Evolutionary conservation across 2,329 filamentous ascomycete species (phyloP), one percentile per base, ranked within the genome.

Genomic region (Microsporum ferrugineum): DNA sequence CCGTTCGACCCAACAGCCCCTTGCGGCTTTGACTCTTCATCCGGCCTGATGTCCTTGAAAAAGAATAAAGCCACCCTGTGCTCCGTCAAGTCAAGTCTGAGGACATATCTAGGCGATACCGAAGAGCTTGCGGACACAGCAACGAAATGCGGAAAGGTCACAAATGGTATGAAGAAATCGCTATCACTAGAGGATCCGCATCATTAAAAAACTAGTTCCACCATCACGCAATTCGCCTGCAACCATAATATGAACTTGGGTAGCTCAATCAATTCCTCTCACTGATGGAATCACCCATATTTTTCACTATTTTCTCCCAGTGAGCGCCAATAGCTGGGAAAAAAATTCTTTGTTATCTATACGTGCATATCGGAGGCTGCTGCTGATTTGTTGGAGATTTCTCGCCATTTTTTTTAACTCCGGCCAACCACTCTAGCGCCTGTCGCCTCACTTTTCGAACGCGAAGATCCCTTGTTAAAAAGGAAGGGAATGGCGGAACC

Each of bases 381-480:
- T 29, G 56, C 38, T 58, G 56, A 58, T 58, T 58, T 58, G 56
- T 29, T 58, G 56, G 29, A 36, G 27, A 29, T 58, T 27, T 29
- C 56, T 58, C 39, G 34, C 38, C 56, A 45, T 45, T 45, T 45
- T 45, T 58, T 58, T 56, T 39, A 34, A 34, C 51, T 55, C 51
- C 29, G 12, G n/a, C 39, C 56, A 58, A 58, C 56, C 56, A 58
- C 38, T 43, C 17, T 41, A 41, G 56, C 38, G 27, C 27, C 34
- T 31, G 23, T 45, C 56, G 56, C 56, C 56, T 58, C 56, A 58
- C 56, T 58, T 58, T 57, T 58, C 29, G 36, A 43, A 55, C 36
- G 51, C 51, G 51, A 55, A 31, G 43, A 58, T 58, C 53, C 53
- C 27, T 61, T 61, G 56, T 45, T 61, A 7, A 53, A 61, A 27